These are phyloP conservation scores for Tylopilus vinaceipallidus DNA, from an alignment of 768 basidiomycete species.

Conservation along the genomic window DNA sequence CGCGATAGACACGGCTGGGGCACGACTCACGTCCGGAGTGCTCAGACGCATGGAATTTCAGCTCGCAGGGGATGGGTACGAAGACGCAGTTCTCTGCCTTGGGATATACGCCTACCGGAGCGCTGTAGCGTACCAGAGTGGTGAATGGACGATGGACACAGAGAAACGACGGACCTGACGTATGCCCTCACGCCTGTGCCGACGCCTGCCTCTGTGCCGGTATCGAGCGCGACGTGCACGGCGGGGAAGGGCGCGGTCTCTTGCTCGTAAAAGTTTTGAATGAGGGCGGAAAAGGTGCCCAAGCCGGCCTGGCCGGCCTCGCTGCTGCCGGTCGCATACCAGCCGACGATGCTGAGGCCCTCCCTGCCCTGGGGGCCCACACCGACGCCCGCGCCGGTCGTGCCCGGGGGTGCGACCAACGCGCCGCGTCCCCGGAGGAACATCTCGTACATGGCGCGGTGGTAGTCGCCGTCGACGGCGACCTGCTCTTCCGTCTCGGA, in stretches of 20 bases:
- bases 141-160: conserved; percentile 8
- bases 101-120: conserved; percentile 83
- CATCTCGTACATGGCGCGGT: conserved; percentile 88
- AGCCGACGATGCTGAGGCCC: conserved; percentile 91
- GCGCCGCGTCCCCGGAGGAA: conserved; percentile 63
- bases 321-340: conserved; percentile 79
- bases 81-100: conserved; percentile 97
- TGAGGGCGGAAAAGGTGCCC: conserved; percentile 93
- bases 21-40: conserved; percentile 73
- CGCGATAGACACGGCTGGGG: neutral
- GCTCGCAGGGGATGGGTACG: conserved; percentile 83
- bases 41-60: conserved; percentile 81
- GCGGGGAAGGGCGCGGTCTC: conserved; percentile 88
- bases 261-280: conserved; percentile 96
- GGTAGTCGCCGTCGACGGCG: conserved; percentile 96
- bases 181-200: conserved; percentile 83
- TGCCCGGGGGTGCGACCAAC: conserved; percentile 24
- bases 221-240: conserved; percentile 88
- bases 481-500: conserved; percentile 91
- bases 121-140: conserved; percentile 41
- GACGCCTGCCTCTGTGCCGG: conserved; percentile 62
- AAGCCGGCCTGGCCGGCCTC: conserved; percentile 42
- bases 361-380: conserved; percentile 36
- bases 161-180: conserved; percentile 57
- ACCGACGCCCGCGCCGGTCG: conserved; percentile 17